These are phyloP conservation scores for Petunia hybrid DNA, from an alignment of 305 asterid genomes.

Conservation along the genomic window DNA sequence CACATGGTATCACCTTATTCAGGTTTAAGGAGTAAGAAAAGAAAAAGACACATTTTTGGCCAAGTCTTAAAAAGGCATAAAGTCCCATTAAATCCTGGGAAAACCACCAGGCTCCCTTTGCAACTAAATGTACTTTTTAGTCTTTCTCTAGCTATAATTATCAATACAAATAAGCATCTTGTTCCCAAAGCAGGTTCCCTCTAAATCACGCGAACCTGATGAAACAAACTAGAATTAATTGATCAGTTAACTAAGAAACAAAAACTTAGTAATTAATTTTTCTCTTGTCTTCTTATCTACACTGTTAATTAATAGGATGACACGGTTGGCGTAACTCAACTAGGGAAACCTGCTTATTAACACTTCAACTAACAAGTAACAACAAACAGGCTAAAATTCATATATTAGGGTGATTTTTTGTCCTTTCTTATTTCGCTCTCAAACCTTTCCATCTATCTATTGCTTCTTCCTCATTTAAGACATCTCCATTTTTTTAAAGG, in stretches of 20 bases:
- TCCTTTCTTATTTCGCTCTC: slow-evolving; percentile 7
- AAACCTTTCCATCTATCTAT: neutral
- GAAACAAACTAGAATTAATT: neutral
- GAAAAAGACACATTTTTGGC: neutral
- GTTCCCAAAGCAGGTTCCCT: neutral
- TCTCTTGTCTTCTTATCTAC: neutral
- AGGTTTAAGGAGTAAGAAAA: neutral
- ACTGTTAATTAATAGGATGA: slow-evolving; percentile 10
- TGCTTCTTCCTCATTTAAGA: too few relatives aligned
- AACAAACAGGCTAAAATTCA: neutral
- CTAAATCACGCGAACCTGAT: neutral
- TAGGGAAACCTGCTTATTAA: neutral
- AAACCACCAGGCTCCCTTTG: neutral
- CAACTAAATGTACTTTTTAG: neutral
- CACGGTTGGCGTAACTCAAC: neutral
- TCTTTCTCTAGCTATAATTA: too few relatives aligned
- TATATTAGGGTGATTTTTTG: neutral
- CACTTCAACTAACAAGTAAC: neutral
- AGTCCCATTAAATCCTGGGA: neutral
- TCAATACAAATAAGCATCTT: slow-evolving; percentile 7
- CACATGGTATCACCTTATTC: slow-evolving; percentile 21
- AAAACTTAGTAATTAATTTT: slow-evolving; percentile 4
- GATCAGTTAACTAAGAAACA: neutral
- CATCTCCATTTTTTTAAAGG: too few relatives aligned
- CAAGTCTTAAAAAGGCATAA: neutral